Percentiles rank a stretch among this genome's conserved stretches.
Evolutionary conservation across 805 yeast genomes (phyloP).

Genomic region (Clavispora vitiphila): DNA sequence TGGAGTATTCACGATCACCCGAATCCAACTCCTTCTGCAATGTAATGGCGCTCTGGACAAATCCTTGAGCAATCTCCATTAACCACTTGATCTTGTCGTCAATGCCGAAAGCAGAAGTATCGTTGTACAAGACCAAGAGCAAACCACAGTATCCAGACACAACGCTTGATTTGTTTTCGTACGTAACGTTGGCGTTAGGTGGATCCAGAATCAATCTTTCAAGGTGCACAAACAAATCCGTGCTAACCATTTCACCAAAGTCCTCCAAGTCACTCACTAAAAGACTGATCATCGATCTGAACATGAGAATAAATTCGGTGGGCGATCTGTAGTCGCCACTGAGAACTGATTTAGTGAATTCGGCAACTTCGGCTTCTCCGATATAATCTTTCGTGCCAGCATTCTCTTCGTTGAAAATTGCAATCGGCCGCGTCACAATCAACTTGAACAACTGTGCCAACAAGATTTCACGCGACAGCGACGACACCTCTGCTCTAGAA

Average conservation of each 20-base stretch:
- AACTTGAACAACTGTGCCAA: constrained; percentile 48
- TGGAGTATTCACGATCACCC: constrained; percentile 41
- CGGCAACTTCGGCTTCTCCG: constrained; percentile 30
- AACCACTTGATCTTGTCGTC: constrained; percentile 42
- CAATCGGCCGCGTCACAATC: constrained; percentile 38
- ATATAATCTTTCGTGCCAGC: constrained; percentile 29
- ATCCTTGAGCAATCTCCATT: constrained; percentile 41
- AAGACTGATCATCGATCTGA: constrained; percentile 37
- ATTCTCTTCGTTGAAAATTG: constrained; percentile 31
- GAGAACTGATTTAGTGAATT: constrained; percentile 30
- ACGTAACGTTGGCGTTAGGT: constrained; percentile 28
- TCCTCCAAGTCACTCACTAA: constrained; percentile 49
- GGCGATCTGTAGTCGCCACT: constrained; percentile 30
- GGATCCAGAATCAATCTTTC: constrained; percentile 30
- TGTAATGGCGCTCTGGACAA: constrained; percentile 24
- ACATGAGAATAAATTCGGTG: constrained; percentile 38
- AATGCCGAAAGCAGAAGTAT: constrained; percentile 45
- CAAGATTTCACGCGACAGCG: constrained; percentile 44
- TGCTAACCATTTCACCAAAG: constrained; percentile 34
- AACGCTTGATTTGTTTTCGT: constrained; percentile 34
- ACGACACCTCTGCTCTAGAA: constrained; percentile 41
- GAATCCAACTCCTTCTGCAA: constrained; percentile 29
- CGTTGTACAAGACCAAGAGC: constrained; percentile 41
- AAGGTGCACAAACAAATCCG: constrained; percentile 25
- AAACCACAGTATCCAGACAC: constrained; percentile 36